Conservation (phyloP, 768 basidiomycete genomes). For the Plicaturopsis crispa region DNA sequence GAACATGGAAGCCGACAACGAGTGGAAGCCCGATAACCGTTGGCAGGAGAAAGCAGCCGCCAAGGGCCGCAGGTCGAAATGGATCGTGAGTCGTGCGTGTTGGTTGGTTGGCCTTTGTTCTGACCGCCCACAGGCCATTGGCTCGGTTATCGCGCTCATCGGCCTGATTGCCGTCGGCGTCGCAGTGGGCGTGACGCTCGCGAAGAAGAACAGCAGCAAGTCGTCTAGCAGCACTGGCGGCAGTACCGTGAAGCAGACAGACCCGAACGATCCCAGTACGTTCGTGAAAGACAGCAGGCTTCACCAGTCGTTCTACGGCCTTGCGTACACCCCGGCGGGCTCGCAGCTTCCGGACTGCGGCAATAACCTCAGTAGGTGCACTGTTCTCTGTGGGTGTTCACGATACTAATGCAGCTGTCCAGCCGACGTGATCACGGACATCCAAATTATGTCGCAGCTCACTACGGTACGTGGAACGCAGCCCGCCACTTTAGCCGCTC, state of each 20-base stretch:
- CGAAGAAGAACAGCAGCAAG: constrained; percentile 33
- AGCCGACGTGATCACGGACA: constrained; percentile 4
- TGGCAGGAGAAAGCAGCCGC: neutral
- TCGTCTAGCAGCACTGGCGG: constrained; percentile 15
- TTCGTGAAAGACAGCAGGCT: constrained; percentile 67
- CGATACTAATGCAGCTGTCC: neutral
- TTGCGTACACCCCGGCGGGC: constrained; percentile 80
- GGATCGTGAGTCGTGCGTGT: constrained; percentile 38
- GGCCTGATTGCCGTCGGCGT: constrained; percentile 52
- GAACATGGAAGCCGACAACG: too few species aligned
- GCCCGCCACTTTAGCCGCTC: constrained; percentile 2
- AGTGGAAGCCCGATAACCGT: neutral
- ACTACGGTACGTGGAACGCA: constrained; percentile 39
- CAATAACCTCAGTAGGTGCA: constrained; percentile 31
- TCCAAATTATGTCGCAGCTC: constrained; percentile 58
- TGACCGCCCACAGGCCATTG: constrained; percentile 38
- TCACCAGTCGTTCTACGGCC: constrained; percentile 72
- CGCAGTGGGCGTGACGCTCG: constrained; percentile 56
- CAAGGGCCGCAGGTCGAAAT: constrained; percentile 37
- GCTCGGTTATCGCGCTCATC: constrained; percentile 35
- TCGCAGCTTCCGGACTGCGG: constrained; percentile 70
- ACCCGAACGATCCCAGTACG: constrained; percentile 66
- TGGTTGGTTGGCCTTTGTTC: neutral
- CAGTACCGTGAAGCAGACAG: constrained; percentile 24
- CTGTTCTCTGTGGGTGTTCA: neutral